Base-by-base conservation (phyloP, 2,329 filamentous ascomycete genomes). In the Fusarium albosuccineum region DNA sequence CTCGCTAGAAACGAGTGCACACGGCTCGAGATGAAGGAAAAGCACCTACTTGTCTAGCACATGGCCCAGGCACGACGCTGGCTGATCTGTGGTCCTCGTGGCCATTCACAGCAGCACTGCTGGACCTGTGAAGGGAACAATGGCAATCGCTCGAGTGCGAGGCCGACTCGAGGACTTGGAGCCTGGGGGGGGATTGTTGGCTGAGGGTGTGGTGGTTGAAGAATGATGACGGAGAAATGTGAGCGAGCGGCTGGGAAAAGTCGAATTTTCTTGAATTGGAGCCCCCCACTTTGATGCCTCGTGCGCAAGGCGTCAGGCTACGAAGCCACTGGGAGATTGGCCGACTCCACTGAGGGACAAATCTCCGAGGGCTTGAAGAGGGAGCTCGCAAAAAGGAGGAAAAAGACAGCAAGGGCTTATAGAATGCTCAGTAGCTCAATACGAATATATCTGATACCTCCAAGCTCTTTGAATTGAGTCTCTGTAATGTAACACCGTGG, bases 261-360 rank as follows among this genome's bases (percentile, higher is more conserved):
- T 60, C 52, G 67, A 71, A 63, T 63, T 71, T 74, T 71, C 58
- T 70, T 54, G 64, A 59, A 65, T 62, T 70, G 63, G 64, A 72
- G 70, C 70, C 68, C 70, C 59, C 72, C 72, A 74, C 72, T 70
- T 74, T 74, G 69, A 62, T 74, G 74, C 74, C 73, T 75, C 63
- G 67, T 68, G 73, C 73, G 66, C 73, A 73, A 75, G 73, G 73
- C 73, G 68, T 59, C 66, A 67, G 58, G 44, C 45, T 39, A 33
- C 17, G 26, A 36, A n/a, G 9, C 37, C 29, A 9, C 40, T n/a
- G 33, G 14, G 29, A 41, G 34, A 26, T 40, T 14, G 29, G 16
- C 30, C 22, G 36, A n/a, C 37, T 40, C 7, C 7, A 16, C n/a
- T 16, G 13, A 9, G n/a, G 11, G 30, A 9, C 9, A 9, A 11